Base-by-base conservation (phyloP, 2,329 filamentous ascomycete genomes). In the Beauveria caledonica region DNA sequence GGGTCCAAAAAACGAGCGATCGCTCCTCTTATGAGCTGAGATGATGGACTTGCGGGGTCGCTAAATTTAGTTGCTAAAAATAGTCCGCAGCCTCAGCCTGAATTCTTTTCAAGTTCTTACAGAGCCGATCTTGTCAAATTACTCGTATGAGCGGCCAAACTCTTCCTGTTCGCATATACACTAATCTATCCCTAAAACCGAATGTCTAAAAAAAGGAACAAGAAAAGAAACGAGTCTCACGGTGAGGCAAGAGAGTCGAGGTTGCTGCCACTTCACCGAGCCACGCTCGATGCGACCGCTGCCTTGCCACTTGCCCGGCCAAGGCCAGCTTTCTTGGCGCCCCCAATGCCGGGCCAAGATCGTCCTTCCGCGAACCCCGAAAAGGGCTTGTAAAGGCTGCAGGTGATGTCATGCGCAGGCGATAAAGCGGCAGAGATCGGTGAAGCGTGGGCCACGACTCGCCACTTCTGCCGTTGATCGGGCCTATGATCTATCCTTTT, bases 341-440 rank as follows among this genome's bases (percentile, higher is more conserved):
- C n/a, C 51, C 40, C 52, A 55, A 17, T 33, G 40, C 39, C 19
- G 51, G 5, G 19, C 40, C 40, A 55, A 45, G 17, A 36, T 45
- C n/a, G 25, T 17, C 45, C 21, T 33, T 45, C 53, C 53, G 25
- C 25, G 44, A 40, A 9, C 44, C 54, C 27, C 27, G 45, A 45
- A 19, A 40, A 33, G 25, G 25, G n/a, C n/a, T 6, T 25, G 25
- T 6, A 25, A 25, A 29, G 21, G 54, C 54, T 49, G 54, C 19
- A 9, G 1, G 27, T 57, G 54, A 57, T 57, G 54, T 57, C 54
- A 57, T 49, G 29, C 13, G 15, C 29, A n/a, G 5, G 6, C 17
- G n/a, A 45, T n/a, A 33, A 29, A 45, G 54, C 44, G 54, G 54
- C 21, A 49, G 29, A 49, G 54, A 57, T 57, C 54, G 54, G 54